phyloP scores from a whole-genome alignment of 441 rosid species.

The Bruguiera hainesii region DNA sequence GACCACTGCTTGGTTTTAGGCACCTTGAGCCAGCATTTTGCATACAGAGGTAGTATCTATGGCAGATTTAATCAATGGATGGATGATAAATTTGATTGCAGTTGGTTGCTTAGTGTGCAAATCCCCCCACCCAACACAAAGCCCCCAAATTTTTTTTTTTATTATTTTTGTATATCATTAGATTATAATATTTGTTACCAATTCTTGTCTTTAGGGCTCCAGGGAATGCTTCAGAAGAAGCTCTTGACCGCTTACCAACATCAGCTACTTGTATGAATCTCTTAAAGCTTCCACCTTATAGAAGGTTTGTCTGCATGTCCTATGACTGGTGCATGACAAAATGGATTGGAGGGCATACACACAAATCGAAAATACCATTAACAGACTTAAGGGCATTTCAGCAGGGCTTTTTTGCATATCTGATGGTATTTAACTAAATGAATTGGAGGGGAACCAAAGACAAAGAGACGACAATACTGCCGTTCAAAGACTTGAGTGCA shows the following conservation, averaged over 20 bases:
- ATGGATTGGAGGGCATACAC: neutral
- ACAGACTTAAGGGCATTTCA: neutral
- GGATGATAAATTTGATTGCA: slow-evolving; percentile 6
- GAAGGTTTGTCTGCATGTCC: slow-evolving; percentile 56
- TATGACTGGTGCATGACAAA: neutral
- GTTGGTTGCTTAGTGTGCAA: neutral
- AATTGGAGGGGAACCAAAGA: too few relatives aligned
- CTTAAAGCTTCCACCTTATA: slow-evolving; percentile 96
- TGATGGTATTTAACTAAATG: too few relatives aligned
- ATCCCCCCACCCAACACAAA: too few relatives aligned
- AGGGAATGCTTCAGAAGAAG: slow-evolving; percentile 74
- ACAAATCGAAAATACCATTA: neutral
- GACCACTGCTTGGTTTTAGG: slow-evolving; percentile 91
- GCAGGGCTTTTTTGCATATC: neutral
- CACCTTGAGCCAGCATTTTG: slow-evolving; percentile 93
- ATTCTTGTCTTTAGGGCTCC: slow-evolving; percentile 50
- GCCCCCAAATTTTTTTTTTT: too few relatives aligned
- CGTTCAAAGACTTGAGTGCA: too few relatives aligned
- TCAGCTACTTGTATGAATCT: slow-evolving; percentile 99
- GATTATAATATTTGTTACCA: neutral
- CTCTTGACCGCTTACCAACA: slow-evolving; percentile 87
- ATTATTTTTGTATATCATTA: slow-evolving; percentile 5
- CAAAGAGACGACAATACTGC: too few relatives aligned
- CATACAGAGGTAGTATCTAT: slow-evolving; percentile 71
- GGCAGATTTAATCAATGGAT: slow-evolving; percentile 5